Conservation (phyloP, 2,329 filamentous ascomycete genomes). For the Colletotrichum magnum region DNA sequence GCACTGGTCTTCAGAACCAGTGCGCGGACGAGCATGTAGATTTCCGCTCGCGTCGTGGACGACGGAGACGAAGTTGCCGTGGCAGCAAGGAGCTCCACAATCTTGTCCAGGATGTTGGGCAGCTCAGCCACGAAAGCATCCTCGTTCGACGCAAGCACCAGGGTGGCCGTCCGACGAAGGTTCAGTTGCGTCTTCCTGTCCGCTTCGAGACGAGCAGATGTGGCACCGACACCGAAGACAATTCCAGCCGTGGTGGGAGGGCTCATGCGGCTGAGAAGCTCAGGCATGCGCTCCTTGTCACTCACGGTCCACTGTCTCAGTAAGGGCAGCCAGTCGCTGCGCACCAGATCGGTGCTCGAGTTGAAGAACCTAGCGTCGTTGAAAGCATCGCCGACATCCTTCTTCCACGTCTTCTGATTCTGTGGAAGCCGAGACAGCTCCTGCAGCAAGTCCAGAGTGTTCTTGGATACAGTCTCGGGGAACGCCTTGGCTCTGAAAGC, state of each 20-base stretch:
- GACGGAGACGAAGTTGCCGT: constrained; percentile 93
- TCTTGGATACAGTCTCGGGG: constrained; percentile 84
- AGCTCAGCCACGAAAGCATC: constrained; percentile 88
- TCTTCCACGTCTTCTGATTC: constrained; percentile 91
- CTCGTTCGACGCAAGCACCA: constrained; percentile 81
- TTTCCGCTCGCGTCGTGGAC: constrained; percentile 87
- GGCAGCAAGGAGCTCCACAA: constrained; percentile 88
- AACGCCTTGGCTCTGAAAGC: constrained; percentile 87
- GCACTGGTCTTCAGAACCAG: constrained; percentile 84
- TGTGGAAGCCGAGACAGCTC: constrained; percentile 83
- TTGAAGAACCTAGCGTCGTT: constrained; percentile 90
- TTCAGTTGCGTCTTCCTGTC: constrained; percentile 94
- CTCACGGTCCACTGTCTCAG: constrained; percentile 86
- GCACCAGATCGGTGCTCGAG: constrained; percentile 75
- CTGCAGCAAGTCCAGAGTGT: constrained; percentile 79
- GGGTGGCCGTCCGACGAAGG: constrained; percentile 83
- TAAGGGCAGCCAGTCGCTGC: constrained; percentile 84
- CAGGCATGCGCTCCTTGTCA: constrained; percentile 90
- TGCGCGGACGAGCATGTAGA: constrained; percentile 89
- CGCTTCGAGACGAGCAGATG: constrained; percentile 92
- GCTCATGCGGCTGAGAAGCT: constrained; percentile 83
- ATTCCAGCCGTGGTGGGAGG: constrained; percentile 94
- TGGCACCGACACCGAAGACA: constrained; percentile 98
- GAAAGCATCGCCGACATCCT: constrained; percentile 92
- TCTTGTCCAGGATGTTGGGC: constrained; percentile 80